Evolutionary conservation across 805 yeast genomes (phyloP), one percentile per base, ranked within the genome.

Genomic region (Nakazawaea wickerhamii): DNA sequence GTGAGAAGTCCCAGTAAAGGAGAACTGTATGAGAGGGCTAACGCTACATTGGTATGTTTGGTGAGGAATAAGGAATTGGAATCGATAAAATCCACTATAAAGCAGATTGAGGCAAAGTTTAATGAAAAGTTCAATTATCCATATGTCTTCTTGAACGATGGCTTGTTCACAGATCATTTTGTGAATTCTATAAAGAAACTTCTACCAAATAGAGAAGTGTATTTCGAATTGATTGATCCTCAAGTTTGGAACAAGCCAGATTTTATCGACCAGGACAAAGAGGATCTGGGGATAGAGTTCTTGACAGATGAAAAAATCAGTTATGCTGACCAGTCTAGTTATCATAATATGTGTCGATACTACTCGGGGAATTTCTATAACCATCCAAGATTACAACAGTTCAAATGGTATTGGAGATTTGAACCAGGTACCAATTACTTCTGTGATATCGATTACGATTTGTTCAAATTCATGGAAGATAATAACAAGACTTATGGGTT

Each of bases 71-170:
- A 68, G 3, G 90, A 83, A 51, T 55, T 68, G 22, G 49, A 50
- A 1, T 68, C 58, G 1, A 64, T 84, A 18, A 54, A 70, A 2
- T 50, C 51, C 13, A 67, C 88, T 2, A 75, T 84, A 45, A 52
- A 51, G 39, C 71, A 68, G 45, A 68, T 84, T 28, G 89, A 83
- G 53, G 59, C 22, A 11, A 32, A 38, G 43, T 91, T 91, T 75
- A 91, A 91, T 67, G 63, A 68, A 26, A 73, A 84, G 45, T 89
- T 69, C 65, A 75, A 85, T 50, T 91, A 91, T 57, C 96, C 95
- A 44, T 91, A 96, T 91, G 89, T 90, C 22, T 93, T 91, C 58
- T 71, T 91, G 51, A 89, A 88, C 61, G 96, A 91, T 59, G 84
- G 79, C 46, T 77, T 70, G 28, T 93, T 91, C 63, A 70, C 79